Conservation (phyloP, 2,329 filamentous ascomycete species). For the Colletotrichum orchidophilum region DNA sequence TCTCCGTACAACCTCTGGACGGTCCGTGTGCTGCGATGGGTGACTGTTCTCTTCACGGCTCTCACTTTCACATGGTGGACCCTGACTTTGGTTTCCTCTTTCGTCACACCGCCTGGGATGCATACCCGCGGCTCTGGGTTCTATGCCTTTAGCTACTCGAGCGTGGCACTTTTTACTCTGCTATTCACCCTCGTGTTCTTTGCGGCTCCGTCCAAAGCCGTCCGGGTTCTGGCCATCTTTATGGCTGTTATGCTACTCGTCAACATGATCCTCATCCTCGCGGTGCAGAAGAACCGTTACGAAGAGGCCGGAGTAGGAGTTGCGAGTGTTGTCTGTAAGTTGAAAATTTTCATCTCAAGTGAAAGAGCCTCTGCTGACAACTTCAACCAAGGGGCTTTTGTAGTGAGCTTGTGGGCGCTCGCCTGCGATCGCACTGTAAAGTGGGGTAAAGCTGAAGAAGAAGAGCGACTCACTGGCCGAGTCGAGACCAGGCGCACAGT, state of each 20-base stretch:
- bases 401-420: constrained; percentile 83
- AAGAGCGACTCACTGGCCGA: constrained; percentile 89
- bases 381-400: constrained; percentile 66
- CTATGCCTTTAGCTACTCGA: constrained; percentile 86
- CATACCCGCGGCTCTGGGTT: constrained; percentile 91
- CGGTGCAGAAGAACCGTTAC: constrained; percentile 76
- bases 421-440: constrained; percentile 82
- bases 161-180: constrained; percentile 79
- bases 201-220: constrained; percentile 79
- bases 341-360: neutral
- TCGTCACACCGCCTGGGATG: constrained; percentile 89
- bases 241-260: constrained; percentile 74
- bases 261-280: constrained; percentile 81
- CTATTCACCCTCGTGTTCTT: constrained; percentile 87
- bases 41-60: constrained; percentile 80
- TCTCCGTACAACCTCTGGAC: constrained; percentile 96
- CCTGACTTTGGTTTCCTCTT: constrained; percentile 85
- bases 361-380: neutral
- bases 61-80: constrained; percentile 93
- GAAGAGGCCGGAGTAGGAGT: constrained; percentile 96
- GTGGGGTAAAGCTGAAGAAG: constrained; percentile 93
- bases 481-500: constrained; percentile 85
- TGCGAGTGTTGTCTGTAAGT: constrained; percentile 75
- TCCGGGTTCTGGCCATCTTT: constrained; percentile 76
- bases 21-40: constrained; percentile 80